Percentiles rank a stretch among this genome's conserved stretches.
Conservation (phyloP, 495 filamentous ascomycete species). For the Xylaria sp. region DNA sequence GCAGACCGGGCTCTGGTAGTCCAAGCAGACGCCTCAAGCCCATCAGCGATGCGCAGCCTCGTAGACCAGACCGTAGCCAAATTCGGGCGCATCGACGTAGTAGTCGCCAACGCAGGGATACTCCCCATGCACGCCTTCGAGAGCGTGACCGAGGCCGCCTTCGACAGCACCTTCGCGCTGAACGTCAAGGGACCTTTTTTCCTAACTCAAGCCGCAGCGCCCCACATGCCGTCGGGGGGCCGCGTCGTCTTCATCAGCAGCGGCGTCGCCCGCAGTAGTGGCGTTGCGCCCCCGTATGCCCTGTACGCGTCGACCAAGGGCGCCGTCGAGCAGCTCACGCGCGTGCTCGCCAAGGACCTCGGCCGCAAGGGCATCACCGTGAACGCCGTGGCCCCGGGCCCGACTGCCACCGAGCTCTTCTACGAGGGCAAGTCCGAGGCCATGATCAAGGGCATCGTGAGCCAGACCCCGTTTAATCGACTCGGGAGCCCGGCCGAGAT, state of each 20-base stretch:
- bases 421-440: conserved; percentile 64
- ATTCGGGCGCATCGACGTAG: conserved; percentile 70
- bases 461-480: conserved; percentile 59
- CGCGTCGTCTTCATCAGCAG: conserved; percentile 68
- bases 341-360: conserved; percentile 68
- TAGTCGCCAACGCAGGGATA: conserved; percentile 67
- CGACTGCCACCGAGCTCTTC: conserved; percentile 70
- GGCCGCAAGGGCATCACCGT: conserved; percentile 65
- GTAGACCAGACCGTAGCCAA: conserved; percentile 63
- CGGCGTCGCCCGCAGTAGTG: conserved; percentile 49
- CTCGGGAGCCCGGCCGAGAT: conserved; percentile 68
- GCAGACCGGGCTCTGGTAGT: conserved; percentile 59
- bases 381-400: conserved; percentile 69
- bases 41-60: conserved; percentile 64
- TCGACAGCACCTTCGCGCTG: conserved; percentile 58
- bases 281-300: conserved; percentile 61
- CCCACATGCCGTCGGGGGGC: conserved; percentile 63
- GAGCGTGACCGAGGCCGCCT: conserved; percentile 62
- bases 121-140: conserved; percentile 60
- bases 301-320: conserved; percentile 69
- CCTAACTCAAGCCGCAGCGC: conserved; percentile 64
- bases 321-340: conserved; percentile 71
- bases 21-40: conserved; percentile 67
- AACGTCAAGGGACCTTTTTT: conserved; percentile 76
- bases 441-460: conserved; percentile 57